Base-by-base conservation (phyloP, 768 basidiomycete genomes). In the Inosperma sp. region DNA sequence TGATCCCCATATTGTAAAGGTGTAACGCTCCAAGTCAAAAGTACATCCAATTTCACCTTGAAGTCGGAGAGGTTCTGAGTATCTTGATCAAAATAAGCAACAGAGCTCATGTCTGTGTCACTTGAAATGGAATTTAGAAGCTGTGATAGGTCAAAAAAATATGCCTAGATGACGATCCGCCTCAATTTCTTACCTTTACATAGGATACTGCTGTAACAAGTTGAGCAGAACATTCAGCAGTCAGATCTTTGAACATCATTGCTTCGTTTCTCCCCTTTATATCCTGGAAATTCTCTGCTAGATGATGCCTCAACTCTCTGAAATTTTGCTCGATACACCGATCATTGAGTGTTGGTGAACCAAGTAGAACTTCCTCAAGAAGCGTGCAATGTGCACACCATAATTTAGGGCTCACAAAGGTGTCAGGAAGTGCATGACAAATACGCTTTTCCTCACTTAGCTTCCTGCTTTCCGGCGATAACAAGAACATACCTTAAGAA, bases 1-100 rank as follows among this genome's bases (percentile, higher is more conserved):
- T 91, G 90, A 36, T 89, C 84, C 8, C 90, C 89, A 53, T 84
- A 90, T 65, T 92, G 90, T 14, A 87, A 70, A 3, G 83, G 79
- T 0, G 88, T 88, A 22, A 91, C 81, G 58, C 81, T 80, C 89
- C 90, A 93, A 0, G 86, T 86, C 8, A 92, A 73, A 2, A 91
- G 73, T 46, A 83, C 76, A 56, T 87, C 81, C 14, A 91, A 75
- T 60, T 90, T 88, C 51, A 78, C 77, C n/a, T 73, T 67, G 58
- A 89, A 87, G 9, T 65, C 62, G 10, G 70, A 59, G 17, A 68
- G 60, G 48, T 75, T 72, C 17, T 72, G 67, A 10, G 60, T 60
- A 23, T 69, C 70, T 7, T 73, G 71, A 6, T 77, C 72, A 56
- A 91, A 87, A 62, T 85, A 88, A 2, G 65, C 49, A 26, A 88